These are phyloP conservation scores for Chlamydomonas incerta DNA, from an alignment of 139 green algal genomes.

Conservation along the genomic window DNA sequence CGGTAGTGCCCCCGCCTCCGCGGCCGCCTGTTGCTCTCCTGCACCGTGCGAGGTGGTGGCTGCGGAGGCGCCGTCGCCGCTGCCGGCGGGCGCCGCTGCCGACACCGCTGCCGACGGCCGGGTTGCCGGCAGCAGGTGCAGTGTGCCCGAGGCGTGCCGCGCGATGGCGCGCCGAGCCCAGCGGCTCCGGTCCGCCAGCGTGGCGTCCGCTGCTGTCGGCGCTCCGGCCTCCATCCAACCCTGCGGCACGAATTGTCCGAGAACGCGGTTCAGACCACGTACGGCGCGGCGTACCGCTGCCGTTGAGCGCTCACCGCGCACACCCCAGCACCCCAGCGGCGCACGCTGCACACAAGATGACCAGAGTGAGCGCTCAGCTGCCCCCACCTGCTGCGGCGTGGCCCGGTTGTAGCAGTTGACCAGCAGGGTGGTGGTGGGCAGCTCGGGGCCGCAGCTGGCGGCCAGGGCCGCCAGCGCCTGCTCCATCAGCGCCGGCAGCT, in stretches of 20 bases:
- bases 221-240: not conserved
- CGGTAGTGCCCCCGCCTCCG: not conserved
- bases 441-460: constrained; percentile 18
- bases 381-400: not conserved
- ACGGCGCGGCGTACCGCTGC: too few species aligned
- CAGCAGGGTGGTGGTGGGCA: constrained; percentile 25
- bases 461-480: not conserved
- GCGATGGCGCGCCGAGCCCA: constrained; percentile 17
- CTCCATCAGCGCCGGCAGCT: constrained; percentile 16
- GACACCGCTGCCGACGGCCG: too few species aligned
- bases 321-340: too few species aligned
- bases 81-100: too few species aligned
- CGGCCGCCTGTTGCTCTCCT: too few species aligned
- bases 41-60: too few species aligned
- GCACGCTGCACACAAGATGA: too few species aligned
- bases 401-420: constrained; percentile 6
- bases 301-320: too few species aligned
- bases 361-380: too few species aligned
- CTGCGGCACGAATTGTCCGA: not conserved
- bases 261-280: too few species aligned
- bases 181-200: not conserved
- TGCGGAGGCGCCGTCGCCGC: too few species aligned
- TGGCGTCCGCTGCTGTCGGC: not conserved
- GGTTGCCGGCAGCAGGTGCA: constrained; percentile 10
- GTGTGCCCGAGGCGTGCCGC: not conserved